Evolutionary conservation across 768 basidiomycete genomes (phyloP), one percentile per base, ranked within the genome.

Genomic region (Amanita molliuscula): DNA sequence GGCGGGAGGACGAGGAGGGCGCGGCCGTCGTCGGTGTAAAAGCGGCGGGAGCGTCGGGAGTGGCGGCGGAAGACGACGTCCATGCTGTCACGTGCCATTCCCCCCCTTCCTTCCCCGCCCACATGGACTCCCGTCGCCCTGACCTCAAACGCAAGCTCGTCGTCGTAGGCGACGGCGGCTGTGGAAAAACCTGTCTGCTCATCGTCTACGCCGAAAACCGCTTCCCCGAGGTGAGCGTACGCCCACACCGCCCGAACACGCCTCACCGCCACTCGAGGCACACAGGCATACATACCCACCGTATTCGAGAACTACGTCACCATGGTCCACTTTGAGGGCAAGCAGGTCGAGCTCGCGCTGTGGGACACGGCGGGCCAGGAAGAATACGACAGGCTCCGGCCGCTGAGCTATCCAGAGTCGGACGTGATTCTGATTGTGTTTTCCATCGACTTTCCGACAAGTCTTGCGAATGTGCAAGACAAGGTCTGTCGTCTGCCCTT

Each of bases 331-430:
- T 90, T 85, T 59, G 91, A 94, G 21, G 83, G 85, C 50, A 93
- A 92, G 67, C 72, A 88, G 16, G 82, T 99, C 54, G 91, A 96
- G 61, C 78, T 99, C 37, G 95, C 96, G n/a, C 74, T 99, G 15
- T 99, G 95, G 92, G 93, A 97, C 67, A 97, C 93, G 1, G 93
- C 93, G 0, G 93, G 93, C 23, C 93, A 96, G 65, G 93, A 97
- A 67, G 93, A 97, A 69, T 97, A 96, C 66, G 91, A 94, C 65
- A 77, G 88, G 54, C 75, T 93, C 50, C 76, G 88, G 56, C 88
- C 88, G 16, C 72, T 92, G 54, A 87, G 84, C 63, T 91, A 92
- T 58, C 88, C 89, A 16, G 88, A 92, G 65, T 86, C 82, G 72
- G 79, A 90, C 61, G 88, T 91, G 52, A 90, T 95, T 59, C 84